phyloP scores from a whole-genome alignment of 345 rosid species.

The Firmiana major region DNA sequence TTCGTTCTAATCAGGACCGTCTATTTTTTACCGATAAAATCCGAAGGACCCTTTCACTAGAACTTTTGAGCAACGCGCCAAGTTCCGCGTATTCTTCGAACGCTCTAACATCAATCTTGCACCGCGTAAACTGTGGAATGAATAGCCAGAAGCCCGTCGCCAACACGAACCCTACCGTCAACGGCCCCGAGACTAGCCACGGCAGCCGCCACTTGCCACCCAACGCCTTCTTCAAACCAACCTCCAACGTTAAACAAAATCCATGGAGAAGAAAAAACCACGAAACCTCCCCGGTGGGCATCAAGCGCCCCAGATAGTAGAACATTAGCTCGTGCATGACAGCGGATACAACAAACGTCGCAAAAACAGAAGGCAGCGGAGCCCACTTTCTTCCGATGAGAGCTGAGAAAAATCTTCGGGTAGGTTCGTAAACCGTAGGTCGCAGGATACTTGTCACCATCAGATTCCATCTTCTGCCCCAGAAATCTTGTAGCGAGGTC shows the following conservation, averaged over 20 bases:
- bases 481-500: constrained; percentile 71
- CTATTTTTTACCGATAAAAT: too few relatives aligned
- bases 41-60: too few relatives aligned
- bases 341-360: constrained; percentile 47
- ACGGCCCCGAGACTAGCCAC: constrained; percentile 20
- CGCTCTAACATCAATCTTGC: constrained; percentile 27
- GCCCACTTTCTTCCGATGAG: constrained; percentile 38
- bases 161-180: constrained; percentile 41
- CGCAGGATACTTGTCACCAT: constrained; percentile 50
- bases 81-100: constrained; percentile 48
- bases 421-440: constrained; percentile 58
- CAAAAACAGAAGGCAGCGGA: constrained; percentile 30
- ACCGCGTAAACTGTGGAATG: constrained; percentile 33
- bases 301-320: constrained; percentile 45
- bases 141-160: constrained; percentile 41
- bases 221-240: constrained; percentile 34
- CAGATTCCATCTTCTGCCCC: constrained; percentile 78
- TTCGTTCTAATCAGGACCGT: too few relatives aligned
- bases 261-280: constrained; percentile 60
- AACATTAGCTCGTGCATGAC: constrained; percentile 66
- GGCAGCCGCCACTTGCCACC: constrained; percentile 25
- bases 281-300: constrained; percentile 46
- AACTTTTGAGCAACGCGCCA: constrained; percentile 13
- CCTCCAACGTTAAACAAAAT: constrained; percentile 28
- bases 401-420: not conserved